Conservation (phyloP, 140 eudicot species). For the Erigeron philadelphicus region DNA sequence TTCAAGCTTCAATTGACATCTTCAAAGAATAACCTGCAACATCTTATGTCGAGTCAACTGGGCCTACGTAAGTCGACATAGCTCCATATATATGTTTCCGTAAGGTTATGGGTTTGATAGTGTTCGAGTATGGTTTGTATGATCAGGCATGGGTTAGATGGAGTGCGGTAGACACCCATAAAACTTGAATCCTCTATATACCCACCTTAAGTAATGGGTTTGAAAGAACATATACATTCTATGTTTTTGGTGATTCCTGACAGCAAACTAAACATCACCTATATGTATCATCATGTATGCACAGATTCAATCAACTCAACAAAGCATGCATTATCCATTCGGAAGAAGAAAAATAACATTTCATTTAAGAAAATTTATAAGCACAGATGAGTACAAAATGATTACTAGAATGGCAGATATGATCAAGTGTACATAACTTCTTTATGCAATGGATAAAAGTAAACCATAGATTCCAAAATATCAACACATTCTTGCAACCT, state of each 20-base stretch:
- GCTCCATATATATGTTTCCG: no score
- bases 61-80: no score
- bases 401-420: slow-evolving; percentile 13
- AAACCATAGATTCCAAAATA: slow-evolving; percentile 27
- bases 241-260: neutral
- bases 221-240: neutral
- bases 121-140: neutral
- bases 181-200: neutral
- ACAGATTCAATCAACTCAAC: neutral
- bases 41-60: neutral
- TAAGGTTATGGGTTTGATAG: neutral
- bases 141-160: no score
- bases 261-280: neutral
- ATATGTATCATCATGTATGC: neutral
- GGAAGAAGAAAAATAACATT: neutral
- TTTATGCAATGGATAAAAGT: slow-evolving; percentile 24
- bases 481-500: slow-evolving; percentile 19
- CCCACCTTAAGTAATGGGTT: neutral
- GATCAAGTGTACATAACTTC: slow-evolving; percentile 26
- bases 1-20: neutral
- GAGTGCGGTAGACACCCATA: no score
- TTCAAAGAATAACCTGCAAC: neutral
- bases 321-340: neutral
- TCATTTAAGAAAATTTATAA: slow-evolving; percentile 19
- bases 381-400: neutral